Conservation (phyloP, 108 stramenopile genomes). For the Pseudonitzschia delicatissima region DNA sequence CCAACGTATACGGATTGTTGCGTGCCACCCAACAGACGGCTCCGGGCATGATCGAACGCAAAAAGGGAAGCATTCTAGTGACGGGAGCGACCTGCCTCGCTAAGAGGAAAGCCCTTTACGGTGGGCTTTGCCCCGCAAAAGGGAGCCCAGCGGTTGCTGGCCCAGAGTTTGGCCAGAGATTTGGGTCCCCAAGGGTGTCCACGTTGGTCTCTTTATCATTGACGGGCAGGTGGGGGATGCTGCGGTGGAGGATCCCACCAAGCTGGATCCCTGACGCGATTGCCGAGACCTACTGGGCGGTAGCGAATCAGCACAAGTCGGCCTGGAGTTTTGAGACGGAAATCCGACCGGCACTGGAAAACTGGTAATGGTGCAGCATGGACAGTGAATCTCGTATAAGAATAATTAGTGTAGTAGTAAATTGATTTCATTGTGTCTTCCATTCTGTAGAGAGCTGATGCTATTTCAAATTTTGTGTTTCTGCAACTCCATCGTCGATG, state of each 20-base stretch:
- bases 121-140: conserved; percentile 35
- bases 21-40: conserved; percentile 11
- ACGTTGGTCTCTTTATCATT: conserved; percentile 33
- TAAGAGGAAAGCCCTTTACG: conserved; percentile 30
- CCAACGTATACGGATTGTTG: conserved; percentile 24
- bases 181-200: conserved; percentile 32
- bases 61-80: conserved; percentile 5
- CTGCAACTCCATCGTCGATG: too few relatives aligned
- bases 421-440: too few relatives aligned
- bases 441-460: too few relatives aligned
- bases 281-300: conserved; percentile 30
- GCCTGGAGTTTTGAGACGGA: conserved; percentile 33
- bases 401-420: not conserved
- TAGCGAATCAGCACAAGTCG: conserved; percentile 23
- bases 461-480: too few relatives aligned
- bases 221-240: conserved; percentile 24
- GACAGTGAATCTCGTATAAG: not conserved
- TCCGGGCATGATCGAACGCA: conserved; percentile 25
- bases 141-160: conserved; percentile 19
- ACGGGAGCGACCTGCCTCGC: conserved; percentile 35
- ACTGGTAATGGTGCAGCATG: conserved; percentile 14
- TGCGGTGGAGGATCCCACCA: not conserved
- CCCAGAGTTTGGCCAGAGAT: conserved; percentile 31
- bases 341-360: conserved; percentile 26
- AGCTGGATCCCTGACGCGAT: conserved; percentile 25